A percentile compares a stretch with the other conserved stretches of the same genome.
Conservation (phyloP, 139 green algal genomes). For the Tetraselmis striata region DNA sequence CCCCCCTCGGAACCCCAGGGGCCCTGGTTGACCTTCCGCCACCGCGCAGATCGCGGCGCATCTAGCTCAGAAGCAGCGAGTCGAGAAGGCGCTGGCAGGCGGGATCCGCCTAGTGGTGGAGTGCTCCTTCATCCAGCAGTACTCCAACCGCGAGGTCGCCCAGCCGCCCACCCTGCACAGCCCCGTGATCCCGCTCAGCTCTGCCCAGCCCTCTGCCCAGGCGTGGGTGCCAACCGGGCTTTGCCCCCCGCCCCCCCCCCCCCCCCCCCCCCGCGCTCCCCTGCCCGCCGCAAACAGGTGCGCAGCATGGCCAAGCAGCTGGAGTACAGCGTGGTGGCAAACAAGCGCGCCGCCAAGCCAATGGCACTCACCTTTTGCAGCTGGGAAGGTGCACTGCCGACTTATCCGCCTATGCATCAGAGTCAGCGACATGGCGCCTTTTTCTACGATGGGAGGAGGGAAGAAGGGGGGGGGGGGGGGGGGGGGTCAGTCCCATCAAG, state of each 20-base stretch:
- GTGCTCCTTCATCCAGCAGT: conserved; percentile 1
- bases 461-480: too few relatives aligned
- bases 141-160: neutral
- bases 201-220: too few relatives aligned
- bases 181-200: too few relatives aligned
- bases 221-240: too few relatives aligned
- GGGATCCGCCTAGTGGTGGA: neutral
- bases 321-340: conserved; percentile 15
- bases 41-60: neutral
- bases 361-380: conserved; percentile 21
- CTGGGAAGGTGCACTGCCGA: conserved; percentile 10
- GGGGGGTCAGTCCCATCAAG: too few relatives aligned
- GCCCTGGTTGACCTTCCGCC: neutral
- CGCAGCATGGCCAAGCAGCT: conserved; percentile 43
- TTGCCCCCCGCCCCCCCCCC: too few relatives aligned
- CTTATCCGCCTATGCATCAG: neutral
- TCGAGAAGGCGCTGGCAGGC: neutral
- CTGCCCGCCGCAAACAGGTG: conserved; percentile 12
- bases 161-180: too few relatives aligned
- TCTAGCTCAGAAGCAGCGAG: neutral
- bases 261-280: too few relatives aligned
- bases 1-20: too few relatives aligned
- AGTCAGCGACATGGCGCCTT: neutral
- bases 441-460: too few relatives aligned
- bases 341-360: conserved; percentile 13